Base-by-base conservation (phyloP, 2,329 filamentous ascomycete genomes). In the Colletotrichum shisoi region DNA sequence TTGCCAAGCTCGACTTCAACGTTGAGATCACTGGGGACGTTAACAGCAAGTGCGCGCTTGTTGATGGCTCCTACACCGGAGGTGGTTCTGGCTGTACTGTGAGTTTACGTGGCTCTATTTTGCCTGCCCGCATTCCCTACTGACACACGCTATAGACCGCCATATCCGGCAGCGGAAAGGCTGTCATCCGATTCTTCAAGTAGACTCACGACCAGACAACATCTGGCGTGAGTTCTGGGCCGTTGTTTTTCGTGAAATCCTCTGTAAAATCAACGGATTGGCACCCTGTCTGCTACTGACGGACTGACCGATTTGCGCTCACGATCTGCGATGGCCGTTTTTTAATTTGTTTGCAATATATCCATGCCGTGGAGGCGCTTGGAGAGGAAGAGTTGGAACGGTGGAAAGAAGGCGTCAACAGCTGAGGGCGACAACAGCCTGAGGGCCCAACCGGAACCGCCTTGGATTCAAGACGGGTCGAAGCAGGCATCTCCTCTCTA, bases 11-110 rank as follows among this genome's bases (percentile, higher is more conserved):
- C 45, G 84, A 93, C 78, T 97, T 91, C 82, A 91, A 90, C 76
- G 87, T 97, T 75, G 86, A 89, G 73, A 90, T 97, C 71, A 81
- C 75, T 49, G 93, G 92, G 62, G 89, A 92, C 69, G 78, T 82
- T 62, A 80, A 75, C 71, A 75, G 73, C 56, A 73, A 78, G 57
- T 96, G 92, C 85, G 87, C 84, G 71, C 90, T 90, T 74, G 81
- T 85, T 70, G 81, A 87, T 69, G 89, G 90, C 63, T 72, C 81
- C 69, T 95, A 89, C 81, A 77, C 80, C 42, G 84, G 83, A 70
- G 85, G 85, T 71, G 75, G 79, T 15, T 83, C 80, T 69, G 92
- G 93, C 68, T 96, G 93, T 87, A 96, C 93, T 57, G 92, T 95
- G 88, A 85, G 91, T 86, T 68, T 27, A 42, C 21, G 52, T 15